Conservation (phyloP, 192 early-diverging fungal genomes). For the Backusella westeae region DNA sequence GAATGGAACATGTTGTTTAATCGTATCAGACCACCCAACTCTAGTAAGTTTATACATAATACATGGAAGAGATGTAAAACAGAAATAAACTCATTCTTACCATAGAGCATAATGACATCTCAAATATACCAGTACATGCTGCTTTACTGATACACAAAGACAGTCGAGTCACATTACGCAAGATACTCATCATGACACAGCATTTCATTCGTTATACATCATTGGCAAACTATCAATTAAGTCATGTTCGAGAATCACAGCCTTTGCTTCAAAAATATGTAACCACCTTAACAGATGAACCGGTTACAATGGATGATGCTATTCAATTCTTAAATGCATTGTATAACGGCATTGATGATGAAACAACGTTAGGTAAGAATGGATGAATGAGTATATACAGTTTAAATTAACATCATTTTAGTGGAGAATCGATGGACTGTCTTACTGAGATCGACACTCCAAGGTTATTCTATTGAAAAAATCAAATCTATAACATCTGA, state of each 20-base stretch:
- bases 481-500: conserved; percentile 6
- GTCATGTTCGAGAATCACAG: conserved; percentile 15
- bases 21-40: conserved; percentile 8
- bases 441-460: not conserved
- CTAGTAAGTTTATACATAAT: conserved; percentile 12
- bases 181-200: conserved; percentile 20
- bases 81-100: not conserved
- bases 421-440: conserved; percentile 5
- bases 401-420: not conserved
- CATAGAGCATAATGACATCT: conserved; percentile 14
- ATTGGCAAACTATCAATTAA: conserved; percentile 2
- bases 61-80: not conserved
- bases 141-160: conserved; percentile 26
- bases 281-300: conserved; percentile 11
- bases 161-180: conserved; percentile 19
- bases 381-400: too few species aligned
- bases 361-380: not conserved
- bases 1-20: conserved; percentile 34
- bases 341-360: conserved; percentile 3
- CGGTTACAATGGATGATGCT: conserved; percentile 21
- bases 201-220: conserved; percentile 20
- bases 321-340: conserved; percentile 23
- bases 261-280: conserved; percentile 12
- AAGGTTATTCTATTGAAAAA: not conserved
- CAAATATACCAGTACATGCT: conserved; percentile 16